A percentile compares a stretch with the other conserved stretches of the same genome.
These are phyloP conservation scores for Talinum fruticosum DNA, from an alignment of 148 eudicot species.

Conservation along the genomic window DNA sequence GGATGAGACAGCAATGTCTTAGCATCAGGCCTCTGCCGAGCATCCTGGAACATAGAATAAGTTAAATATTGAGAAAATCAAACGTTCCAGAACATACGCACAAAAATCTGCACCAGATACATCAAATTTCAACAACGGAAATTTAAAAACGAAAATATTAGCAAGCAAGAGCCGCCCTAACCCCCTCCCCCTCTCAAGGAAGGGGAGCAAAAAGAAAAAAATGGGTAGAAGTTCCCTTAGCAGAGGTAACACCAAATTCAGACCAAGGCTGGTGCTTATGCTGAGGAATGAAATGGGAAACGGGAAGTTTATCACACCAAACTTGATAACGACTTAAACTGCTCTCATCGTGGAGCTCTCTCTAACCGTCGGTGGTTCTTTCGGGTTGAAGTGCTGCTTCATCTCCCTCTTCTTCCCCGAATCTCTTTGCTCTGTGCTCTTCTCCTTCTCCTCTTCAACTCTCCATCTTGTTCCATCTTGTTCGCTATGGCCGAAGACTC, in stretches of 20 bases:
- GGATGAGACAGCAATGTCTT: slow-evolving; percentile 91
- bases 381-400: no score
- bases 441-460: no score
- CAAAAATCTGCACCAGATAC: not conserved
- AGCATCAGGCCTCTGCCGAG: slow-evolving; percentile 98
- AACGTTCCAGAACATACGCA: not conserved
- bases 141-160: no score
- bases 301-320: no score
- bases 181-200: not conserved
- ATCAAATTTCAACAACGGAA: not conserved
- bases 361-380: no score
- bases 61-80: slow-evolving; percentile 22
- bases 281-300: not conserved
- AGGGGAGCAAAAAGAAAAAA: not conserved
- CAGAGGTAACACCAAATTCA: not conserved
- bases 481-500: no score
- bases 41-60: slow-evolving; percentile 65
- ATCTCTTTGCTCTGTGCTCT: no score
- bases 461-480: no score
- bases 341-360: no score
- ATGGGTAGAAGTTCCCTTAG: no score
- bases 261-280: not conserved
- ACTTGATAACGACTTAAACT: no score
- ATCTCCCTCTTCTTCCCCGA: no score
- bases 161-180: not conserved